phyloP scores from a whole-genome alignment of 2,329 filamentous ascomycete genomes.

The Fusarium beomiforme region DNA sequence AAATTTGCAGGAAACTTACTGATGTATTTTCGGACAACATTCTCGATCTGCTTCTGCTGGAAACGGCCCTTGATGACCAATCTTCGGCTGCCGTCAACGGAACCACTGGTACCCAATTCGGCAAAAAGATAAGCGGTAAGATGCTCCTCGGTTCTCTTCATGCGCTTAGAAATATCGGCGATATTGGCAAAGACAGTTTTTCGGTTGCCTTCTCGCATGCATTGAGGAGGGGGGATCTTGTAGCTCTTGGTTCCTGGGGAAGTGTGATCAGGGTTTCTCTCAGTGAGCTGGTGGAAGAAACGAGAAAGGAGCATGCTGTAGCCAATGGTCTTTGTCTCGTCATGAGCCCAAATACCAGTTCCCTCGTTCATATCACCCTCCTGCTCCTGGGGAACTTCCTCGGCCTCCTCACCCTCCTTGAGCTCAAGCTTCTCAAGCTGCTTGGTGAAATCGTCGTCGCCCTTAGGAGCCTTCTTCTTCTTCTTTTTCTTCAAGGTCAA shows the following conservation, averaged over 20 bases:
- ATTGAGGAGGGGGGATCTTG: conserved; percentile 99
- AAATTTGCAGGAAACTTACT: conserved; percentile 64
- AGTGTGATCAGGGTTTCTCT: conserved; percentile 96
- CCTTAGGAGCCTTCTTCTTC: conserved; percentile 62
- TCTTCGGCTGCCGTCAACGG: conserved; percentile 90
- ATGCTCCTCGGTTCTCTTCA: conserved; percentile 99
- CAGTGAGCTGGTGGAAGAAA: conserved; percentile 94
- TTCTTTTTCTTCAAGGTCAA: conserved; percentile 85
- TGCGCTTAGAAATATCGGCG: conserved; percentile 97
- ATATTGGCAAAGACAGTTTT: conserved; percentile 99
- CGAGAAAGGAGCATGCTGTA: conserved; percentile 88
- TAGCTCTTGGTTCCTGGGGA: conserved; percentile 91
- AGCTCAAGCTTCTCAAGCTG: conserved; percentile 71
- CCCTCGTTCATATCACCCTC: conserved; percentile 86
- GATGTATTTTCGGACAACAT: conserved; percentile 94
- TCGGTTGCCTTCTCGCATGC: conserved; percentile 99
- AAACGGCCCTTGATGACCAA: conserved; percentile 99
- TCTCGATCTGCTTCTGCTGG: conserved; percentile 99
- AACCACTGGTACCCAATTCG: conserved; percentile 96
- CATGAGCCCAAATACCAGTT: conserved; percentile 90
- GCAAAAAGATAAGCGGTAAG: conserved; percentile 97
- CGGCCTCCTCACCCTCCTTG: conserved; percentile 70
- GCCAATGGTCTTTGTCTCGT: conserved; percentile 78
- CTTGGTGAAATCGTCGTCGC: conserved; percentile 71
- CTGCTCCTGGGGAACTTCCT: conserved; percentile 60